Conservation (phyloP, 164 flowering plant genomes). For the Piper longum region DNA sequence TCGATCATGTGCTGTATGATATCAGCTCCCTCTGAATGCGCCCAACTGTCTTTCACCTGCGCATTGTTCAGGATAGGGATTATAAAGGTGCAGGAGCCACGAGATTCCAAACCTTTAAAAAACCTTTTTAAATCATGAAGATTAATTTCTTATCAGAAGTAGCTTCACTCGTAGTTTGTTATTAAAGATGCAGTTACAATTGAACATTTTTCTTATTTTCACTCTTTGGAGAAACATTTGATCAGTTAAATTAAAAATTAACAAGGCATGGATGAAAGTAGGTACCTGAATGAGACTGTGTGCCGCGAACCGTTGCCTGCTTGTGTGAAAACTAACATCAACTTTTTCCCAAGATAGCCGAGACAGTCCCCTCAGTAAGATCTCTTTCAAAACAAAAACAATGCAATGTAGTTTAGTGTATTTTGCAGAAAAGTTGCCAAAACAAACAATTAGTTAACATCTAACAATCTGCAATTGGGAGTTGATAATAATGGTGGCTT, state of each 20-base stretch:
- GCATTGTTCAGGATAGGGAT: neutral
- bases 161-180: neutral
- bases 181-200: neutral
- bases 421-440: neutral
- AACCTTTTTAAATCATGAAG: neutral
- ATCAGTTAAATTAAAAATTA: neutral
- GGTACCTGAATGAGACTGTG: constrained; percentile 91
- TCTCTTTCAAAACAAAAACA: constrained; percentile 31
- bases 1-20: constrained; percentile 85
- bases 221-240: neutral
- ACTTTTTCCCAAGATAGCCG: constrained; percentile 89
- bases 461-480: neutral
- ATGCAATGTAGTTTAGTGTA: neutral
- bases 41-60: constrained; percentile 61
- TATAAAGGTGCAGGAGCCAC: neutral
- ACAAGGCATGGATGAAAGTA: constrained; percentile 3
- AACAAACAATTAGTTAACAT: neutral
- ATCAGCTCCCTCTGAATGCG: constrained; percentile 78
- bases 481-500: neutral
- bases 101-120: neutral
- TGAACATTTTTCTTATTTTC: neutral
- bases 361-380: constrained; percentile 57
- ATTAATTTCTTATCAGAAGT: neutral
- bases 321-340: constrained; percentile 84
- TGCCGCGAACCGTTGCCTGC: constrained; percentile 68